Conservation (phyloP, 2,329 filamentous ascomycete genomes). For the Fusarium ramigenum region DNA sequence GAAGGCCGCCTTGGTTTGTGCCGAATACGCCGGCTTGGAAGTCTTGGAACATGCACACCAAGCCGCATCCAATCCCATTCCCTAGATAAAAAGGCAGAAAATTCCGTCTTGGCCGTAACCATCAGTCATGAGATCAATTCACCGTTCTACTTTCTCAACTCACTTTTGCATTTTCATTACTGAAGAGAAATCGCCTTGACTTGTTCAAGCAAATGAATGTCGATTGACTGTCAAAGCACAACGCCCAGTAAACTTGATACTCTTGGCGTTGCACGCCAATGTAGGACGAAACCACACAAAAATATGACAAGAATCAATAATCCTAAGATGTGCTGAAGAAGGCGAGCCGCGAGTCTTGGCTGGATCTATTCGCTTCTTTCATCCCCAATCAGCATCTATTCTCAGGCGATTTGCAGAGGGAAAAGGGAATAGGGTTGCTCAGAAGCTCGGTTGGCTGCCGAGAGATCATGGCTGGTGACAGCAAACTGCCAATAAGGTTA, state of each 20-base stretch:
- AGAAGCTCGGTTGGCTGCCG: conserved; percentile 20
- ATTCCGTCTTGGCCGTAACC: conserved; percentile 15
- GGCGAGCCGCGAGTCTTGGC: conserved; percentile 23
- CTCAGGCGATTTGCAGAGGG: not conserved
- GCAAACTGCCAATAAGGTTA: conserved; percentile 30
- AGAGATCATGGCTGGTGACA: not conserved
- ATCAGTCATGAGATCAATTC: conserved; percentile 9
- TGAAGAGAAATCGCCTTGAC: not conserved
- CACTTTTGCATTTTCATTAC: not conserved
- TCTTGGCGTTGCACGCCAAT: conserved; percentile 33
- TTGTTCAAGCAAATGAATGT: not conserved
- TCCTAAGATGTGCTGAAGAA: not conserved
- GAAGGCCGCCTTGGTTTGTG: conserved; percentile 39
- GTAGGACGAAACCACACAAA: conserved; percentile 28
- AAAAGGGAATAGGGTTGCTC: conserved; percentile 11
- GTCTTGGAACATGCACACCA: conserved; percentile 32
- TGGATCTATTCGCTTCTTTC: conserved; percentile 23
- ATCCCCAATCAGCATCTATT: conserved; percentile 22
- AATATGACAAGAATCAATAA: conserved; percentile 22
- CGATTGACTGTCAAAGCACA: conserved; percentile 10
- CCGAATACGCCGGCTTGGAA: conserved; percentile 43
- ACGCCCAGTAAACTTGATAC: conserved; percentile 27
- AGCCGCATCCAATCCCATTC: conserved; percentile 10
- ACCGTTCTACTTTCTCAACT: not conserved
- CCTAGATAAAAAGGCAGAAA: conserved; percentile 13